phyloP scores from a whole-genome alignment of 768 basidiomycete species.

The Russula brevipes region DNA sequence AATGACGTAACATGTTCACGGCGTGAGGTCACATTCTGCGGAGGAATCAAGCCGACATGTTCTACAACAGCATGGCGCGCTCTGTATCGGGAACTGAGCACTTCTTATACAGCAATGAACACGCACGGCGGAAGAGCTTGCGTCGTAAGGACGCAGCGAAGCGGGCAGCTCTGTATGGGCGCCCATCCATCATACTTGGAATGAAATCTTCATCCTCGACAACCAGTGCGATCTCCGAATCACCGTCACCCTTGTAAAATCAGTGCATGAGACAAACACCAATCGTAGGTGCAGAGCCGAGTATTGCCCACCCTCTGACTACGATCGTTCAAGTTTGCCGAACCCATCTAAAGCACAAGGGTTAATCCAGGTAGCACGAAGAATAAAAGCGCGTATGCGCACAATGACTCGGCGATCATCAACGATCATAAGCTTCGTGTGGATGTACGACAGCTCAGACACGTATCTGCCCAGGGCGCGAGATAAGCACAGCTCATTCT shows the following conservation, averaged over 20 bases:
- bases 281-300: not conserved
- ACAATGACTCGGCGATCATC: slow-evolving; percentile 89
- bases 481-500: slow-evolving; percentile 24
- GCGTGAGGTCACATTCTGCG: slow-evolving; percentile 51
- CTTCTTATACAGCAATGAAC: not conserved
- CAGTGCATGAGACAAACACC: slow-evolving; percentile 4
- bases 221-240: slow-evolving; percentile 90
- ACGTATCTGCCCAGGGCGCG: slow-evolving; percentile 52
- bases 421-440: slow-evolving; percentile 90
- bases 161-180: slow-evolving; percentile 62
- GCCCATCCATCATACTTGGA: slow-evolving; percentile 70
- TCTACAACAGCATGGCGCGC: slow-evolving; percentile 40
- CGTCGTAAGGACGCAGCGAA: slow-evolving; percentile 84
- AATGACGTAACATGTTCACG: slow-evolving; percentile 45
- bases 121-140: slow-evolving; percentile 70
- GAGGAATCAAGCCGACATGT: slow-evolving; percentile 79
- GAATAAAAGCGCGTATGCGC: slow-evolving; percentile 30
- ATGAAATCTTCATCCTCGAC: slow-evolving; percentile 86
- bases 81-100: slow-evolving; percentile 13
- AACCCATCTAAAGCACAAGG: slow-evolving; percentile 66
- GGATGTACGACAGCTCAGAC: slow-evolving; percentile 77
- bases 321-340: slow-evolving; percentile 89
- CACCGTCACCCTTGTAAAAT: slow-evolving; percentile 72
- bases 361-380: not conserved
- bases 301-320: slow-evolving; percentile 55